A percentile compares a stretch with the other conserved stretches of the same genome.
phyloP scores from a whole-genome alignment of 2,329 filamentous ascomycete species.

The Sporothrix luriei region DNA sequence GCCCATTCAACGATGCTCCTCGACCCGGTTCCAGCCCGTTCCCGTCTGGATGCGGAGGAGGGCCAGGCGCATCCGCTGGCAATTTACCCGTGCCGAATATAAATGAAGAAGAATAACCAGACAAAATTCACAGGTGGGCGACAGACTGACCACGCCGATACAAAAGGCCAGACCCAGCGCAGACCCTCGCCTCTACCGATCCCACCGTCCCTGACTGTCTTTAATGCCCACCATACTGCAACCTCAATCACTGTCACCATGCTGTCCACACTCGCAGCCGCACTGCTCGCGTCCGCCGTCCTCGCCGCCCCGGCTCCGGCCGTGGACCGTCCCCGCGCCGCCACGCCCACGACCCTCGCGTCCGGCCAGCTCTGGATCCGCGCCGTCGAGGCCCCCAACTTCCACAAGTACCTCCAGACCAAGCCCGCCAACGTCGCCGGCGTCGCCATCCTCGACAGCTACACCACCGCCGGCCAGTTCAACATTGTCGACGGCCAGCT shows the following conservation, averaged over 20 bases:
- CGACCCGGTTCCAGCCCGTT: not conserved
- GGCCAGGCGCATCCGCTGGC: too few species aligned
- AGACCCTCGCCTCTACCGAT: not conserved
- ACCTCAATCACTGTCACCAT: not conserved
- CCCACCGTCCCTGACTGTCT: too few species aligned
- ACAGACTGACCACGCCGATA: not conserved
- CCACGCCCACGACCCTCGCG: constrained; percentile 49
- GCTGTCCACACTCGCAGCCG: not conserved
- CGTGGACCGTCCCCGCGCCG: constrained; percentile 15
- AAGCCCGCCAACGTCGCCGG: constrained; percentile 49
- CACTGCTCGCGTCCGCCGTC: not conserved
- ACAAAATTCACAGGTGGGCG: too few species aligned
- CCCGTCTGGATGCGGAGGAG: constrained; percentile 20
- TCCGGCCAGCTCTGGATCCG: constrained; percentile 60
- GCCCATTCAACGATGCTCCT: not conserved
- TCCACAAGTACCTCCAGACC: constrained; percentile 58
- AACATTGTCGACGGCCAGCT: constrained; percentile 59
- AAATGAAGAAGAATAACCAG: not conserved
- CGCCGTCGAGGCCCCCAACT: constrained; percentile 60
- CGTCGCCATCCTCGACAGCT: constrained; percentile 54
- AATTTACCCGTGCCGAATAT: constrained; percentile 14
- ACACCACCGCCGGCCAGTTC: constrained; percentile 61
- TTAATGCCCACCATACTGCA: not conserved
- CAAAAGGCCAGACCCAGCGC: not conserved
- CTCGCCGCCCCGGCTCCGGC: not conserved